Evolutionary conservation across 2,329 filamentous ascomycete genomes (phyloP).

Genomic region (Capronia epimyces): DNA sequence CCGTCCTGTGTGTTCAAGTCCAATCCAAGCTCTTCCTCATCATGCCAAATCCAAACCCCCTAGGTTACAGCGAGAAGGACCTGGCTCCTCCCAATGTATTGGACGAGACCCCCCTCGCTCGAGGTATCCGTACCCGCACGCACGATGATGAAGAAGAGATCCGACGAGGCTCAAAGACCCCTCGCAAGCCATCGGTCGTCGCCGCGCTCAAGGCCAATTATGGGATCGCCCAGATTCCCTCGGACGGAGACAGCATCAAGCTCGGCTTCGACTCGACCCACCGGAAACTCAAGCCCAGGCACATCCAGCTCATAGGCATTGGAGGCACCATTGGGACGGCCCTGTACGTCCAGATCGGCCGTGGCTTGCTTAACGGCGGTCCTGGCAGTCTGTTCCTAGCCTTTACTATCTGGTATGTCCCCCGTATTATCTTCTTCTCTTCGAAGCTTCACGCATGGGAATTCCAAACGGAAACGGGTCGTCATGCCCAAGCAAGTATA

Average conservation of each 20-base stretch:
- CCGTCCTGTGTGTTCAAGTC: not conserved
- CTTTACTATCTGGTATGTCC: constrained; percentile 42
- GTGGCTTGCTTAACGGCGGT: constrained; percentile 38
- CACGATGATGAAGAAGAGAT: constrained; percentile 20
- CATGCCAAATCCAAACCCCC: constrained; percentile 3
- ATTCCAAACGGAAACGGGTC: no score
- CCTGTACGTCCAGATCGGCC: constrained; percentile 42
- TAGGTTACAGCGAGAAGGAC: constrained; percentile 12
- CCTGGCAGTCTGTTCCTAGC: constrained; percentile 43
- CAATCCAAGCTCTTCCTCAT: not conserved
- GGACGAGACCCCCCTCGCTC: constrained; percentile 25
- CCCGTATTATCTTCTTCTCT: not conserved
- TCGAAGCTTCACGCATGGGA: not conserved
- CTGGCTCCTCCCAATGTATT: constrained; percentile 15
- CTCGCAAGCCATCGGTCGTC: constrained; percentile 24
- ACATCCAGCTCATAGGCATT: constrained; percentile 46
- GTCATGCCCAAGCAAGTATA: no score
- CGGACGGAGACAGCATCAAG: constrained; percentile 11
- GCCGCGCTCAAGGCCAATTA: constrained; percentile 27
- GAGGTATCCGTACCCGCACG: constrained; percentile 18
- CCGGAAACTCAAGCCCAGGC: constrained; percentile 41
- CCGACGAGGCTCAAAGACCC: constrained; percentile 17
- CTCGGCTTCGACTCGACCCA: constrained; percentile 23
- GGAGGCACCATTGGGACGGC: constrained; percentile 44
- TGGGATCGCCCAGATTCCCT: constrained; percentile 15